These are phyloP conservation scores for Phytopythium aichiense DNA, from an alignment of 352 stramenopile species.

Conservation along the genomic window DNA sequence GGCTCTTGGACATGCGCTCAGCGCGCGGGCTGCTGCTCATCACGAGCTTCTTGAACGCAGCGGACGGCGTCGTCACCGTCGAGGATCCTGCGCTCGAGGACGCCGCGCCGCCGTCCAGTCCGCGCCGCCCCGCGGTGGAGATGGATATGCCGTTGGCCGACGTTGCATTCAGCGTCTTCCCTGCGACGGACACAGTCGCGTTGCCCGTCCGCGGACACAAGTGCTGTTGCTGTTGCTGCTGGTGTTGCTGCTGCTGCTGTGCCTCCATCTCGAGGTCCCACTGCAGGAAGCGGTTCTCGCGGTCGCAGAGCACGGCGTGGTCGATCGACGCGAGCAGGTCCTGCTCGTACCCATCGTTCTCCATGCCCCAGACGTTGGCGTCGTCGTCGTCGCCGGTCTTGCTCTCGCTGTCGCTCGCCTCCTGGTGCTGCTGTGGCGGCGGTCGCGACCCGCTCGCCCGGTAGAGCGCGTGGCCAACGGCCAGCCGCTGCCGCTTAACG, in stretches of 20 bases:
- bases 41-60: slow-evolving; percentile 23
- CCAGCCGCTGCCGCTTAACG: slow-evolving; percentile 6
- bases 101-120: neutral
- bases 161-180: neutral
- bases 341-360: slow-evolving; percentile 64
- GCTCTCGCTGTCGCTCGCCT: slow-evolving; percentile 25
- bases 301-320: slow-evolving; percentile 73
- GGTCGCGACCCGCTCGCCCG: slow-evolving; percentile 12
- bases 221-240: slow-evolving; percentile 21
- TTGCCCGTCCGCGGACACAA: neutral
- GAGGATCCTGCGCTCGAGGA: neutral
- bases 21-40: slow-evolving; percentile 53
- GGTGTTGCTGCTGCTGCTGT: slow-evolving; percentile 27
- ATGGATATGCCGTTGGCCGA: slow-evolving; percentile 5
- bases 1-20: slow-evolving; percentile 49
- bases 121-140: neutral
- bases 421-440: neutral
- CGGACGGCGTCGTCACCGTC: neutral
- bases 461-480: slow-evolving; percentile 21
- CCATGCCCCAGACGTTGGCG: slow-evolving; percentile 66
- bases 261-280: slow-evolving; percentile 66
- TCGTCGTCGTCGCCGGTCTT: slow-evolving; percentile 41
- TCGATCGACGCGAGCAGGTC: slow-evolving; percentile 75
- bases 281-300: slow-evolving; percentile 76
- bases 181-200: neutral